Percentiles rank a stretch among this genome's conserved stretches.
Evolutionary conservation across 768 basidiomycete genomes (phyloP).

Genomic region (Pulveroboletus sp.): DNA sequence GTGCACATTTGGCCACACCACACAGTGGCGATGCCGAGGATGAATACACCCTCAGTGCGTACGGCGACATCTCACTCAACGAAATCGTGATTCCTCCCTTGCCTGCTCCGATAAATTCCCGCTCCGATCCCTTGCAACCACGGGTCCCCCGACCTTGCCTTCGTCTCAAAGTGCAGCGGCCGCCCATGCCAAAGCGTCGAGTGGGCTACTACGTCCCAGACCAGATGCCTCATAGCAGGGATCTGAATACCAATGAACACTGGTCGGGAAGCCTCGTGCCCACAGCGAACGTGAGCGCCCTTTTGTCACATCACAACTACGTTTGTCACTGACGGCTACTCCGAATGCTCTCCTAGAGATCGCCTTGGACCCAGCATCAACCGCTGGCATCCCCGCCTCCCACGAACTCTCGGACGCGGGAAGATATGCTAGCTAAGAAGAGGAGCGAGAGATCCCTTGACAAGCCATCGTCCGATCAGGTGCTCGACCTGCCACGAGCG

Average conservation of each 20-base stretch:
- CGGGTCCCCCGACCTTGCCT: slow-evolving; percentile 15
- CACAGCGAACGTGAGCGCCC: slow-evolving; percentile 9
- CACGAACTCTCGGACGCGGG: background rate
- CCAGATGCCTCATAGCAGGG: background rate
- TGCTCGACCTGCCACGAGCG: background rate
- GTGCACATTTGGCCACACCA: background rate
- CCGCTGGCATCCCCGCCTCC: slow-evolving; percentile 8
- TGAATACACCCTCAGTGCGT: slow-evolving; percentile 39
- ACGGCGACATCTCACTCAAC: slow-evolving; percentile 42
- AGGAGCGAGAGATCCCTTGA: slow-evolving; percentile 10
- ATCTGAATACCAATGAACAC: background rate
- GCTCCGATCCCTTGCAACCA: background rate
- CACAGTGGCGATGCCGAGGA: slow-evolving; percentile 24
- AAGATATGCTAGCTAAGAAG: background rate
- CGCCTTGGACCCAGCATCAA: slow-evolving; percentile 13
- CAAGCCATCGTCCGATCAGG: slow-evolving; percentile 6
- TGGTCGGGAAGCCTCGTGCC: slow-evolving; percentile 19
- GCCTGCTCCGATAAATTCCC: background rate
- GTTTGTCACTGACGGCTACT: background rate
- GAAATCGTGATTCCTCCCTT: slow-evolving; percentile 34
- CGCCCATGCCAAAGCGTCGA: slow-evolving; percentile 26
- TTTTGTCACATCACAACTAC: background rate
- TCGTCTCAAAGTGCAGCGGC: slow-evolving; percentile 24
- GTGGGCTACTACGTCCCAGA: slow-evolving; percentile 8
- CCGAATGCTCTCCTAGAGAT: background rate